Percentiles rank a stretch among this genome's conserved stretches.
These are phyloP conservation scores for Paecilomyces sp. DNA, from an alignment of 2,329 filamentous ascomycete genomes.

Conservation along the genomic window DNA sequence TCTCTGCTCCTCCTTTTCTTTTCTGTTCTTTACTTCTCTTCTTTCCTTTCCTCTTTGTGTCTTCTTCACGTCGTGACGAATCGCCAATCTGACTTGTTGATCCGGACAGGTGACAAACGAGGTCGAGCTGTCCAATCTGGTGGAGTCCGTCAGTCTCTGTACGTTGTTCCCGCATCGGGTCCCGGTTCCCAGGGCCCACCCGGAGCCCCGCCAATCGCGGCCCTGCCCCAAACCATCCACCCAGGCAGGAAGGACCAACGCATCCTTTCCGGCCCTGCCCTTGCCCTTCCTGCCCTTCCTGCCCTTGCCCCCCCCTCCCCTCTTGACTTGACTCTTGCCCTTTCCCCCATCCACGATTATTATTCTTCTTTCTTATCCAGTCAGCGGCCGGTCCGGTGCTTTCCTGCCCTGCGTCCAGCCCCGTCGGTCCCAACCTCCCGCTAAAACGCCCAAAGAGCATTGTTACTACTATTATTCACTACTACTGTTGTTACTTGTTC, in stretches of 20 bases:
- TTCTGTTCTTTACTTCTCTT: not conserved
- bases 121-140: not conserved
- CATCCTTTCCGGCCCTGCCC: not conserved
- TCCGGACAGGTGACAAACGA: not conserved
- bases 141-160: not conserved
- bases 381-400: slow-evolving; percentile 3
- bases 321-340: not conserved
- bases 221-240: not conserved
- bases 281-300: not conserved
- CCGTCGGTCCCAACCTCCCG: slow-evolving; percentile 11
- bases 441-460: slow-evolving; percentile 11
- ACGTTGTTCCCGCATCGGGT: not conserved
- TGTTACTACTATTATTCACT: not conserved
- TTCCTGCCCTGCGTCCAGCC: slow-evolving; percentile 9
- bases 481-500: slow-evolving; percentile 3
- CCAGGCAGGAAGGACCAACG: not conserved
- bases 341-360: not conserved
- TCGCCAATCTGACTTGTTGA: not conserved
- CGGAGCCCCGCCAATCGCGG: not conserved
- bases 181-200: not conserved
- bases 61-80: not conserved
- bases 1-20: too few species aligned
- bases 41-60: not conserved
- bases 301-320: not conserved
- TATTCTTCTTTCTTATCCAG: not conserved